Percentiles rank a stretch among this genome's conserved stretches.
These are phyloP conservation scores for Hypericum perforatum DNA, from an alignment of 345 rosid genomes.

Conservation along the genomic window DNA sequence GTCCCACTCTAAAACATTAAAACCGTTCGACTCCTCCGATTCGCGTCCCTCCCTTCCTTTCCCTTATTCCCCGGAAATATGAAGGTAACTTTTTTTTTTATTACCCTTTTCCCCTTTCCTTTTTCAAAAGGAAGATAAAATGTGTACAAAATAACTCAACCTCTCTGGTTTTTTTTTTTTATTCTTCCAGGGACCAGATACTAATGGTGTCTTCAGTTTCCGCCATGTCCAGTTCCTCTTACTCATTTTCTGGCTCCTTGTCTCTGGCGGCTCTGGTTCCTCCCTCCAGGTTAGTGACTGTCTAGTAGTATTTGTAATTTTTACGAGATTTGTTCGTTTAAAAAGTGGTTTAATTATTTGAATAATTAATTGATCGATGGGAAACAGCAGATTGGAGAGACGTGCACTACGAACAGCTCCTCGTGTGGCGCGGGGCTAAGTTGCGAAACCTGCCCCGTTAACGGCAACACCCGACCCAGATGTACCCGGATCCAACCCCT, in stretches of 20 bases:
- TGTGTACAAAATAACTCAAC: no score
- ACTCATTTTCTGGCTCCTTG: constrained; percentile 2
- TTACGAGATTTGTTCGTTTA: background rate
- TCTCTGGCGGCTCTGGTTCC: constrained; percentile 14
- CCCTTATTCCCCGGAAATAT: no score
- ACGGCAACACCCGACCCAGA: constrained; percentile 68
- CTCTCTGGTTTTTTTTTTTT: no score
- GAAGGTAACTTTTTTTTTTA: background rate
- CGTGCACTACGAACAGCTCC: constrained; percentile 44
- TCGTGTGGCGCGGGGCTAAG: constrained; percentile 66
- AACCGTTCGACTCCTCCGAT: no score
- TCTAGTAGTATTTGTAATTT: background rate
- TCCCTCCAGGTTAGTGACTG: constrained; percentile 17
- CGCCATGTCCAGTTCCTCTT: constrained; percentile 8
- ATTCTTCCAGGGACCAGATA: constrained; percentile 16
- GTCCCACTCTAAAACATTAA: no score
- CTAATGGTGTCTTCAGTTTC: background rate
- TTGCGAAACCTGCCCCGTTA: constrained; percentile 61
- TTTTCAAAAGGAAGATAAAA: no score
- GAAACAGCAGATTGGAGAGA: constrained; percentile 69
- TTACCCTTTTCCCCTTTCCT: no score
- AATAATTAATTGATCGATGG: background rate
- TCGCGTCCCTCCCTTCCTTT: no score
- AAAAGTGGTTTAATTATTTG: no score
- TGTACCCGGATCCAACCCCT: constrained; percentile 62